Conservation (phyloP, 1,284 basidiomycete genomes). For the Coniferiporia weirii region DNA sequence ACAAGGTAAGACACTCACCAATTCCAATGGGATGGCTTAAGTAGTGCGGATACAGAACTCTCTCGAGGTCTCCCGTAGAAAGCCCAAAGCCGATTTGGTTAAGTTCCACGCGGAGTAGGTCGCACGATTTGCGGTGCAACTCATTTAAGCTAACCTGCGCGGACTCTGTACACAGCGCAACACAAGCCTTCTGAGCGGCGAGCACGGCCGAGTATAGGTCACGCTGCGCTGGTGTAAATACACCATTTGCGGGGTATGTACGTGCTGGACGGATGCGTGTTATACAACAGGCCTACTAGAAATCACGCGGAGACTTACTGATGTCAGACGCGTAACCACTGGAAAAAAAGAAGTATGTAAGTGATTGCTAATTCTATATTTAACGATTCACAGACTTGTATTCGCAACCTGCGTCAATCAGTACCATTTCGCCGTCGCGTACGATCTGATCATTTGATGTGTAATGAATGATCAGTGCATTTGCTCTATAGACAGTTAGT, state of each 20-base stretch:
- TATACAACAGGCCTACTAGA: not conserved
- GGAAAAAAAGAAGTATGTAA: constrained; percentile 21
- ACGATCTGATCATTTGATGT: constrained; percentile 83
- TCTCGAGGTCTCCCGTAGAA: constrained; percentile 61
- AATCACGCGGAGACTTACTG: constrained; percentile 43
- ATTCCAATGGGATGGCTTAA: constrained; percentile 84
- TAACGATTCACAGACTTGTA: constrained; percentile 54
- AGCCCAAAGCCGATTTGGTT: constrained; percentile 80
- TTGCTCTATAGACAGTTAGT: constrained; percentile 47
- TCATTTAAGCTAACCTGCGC: constrained; percentile 61
- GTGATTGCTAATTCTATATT: not conserved
- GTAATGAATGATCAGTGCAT: constrained; percentile 88
- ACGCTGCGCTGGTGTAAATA: constrained; percentile 75
- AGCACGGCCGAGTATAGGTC: constrained; percentile 87
- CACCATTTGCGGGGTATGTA: constrained; percentile 83
- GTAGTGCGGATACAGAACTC: constrained; percentile 81
- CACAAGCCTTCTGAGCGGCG: constrained; percentile 67
- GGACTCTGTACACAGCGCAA: constrained; percentile 55
- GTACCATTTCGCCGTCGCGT: constrained; percentile 67
- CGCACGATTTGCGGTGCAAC: constrained; percentile 75
- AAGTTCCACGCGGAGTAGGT: constrained; percentile 69
- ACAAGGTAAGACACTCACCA: constrained; percentile 39
- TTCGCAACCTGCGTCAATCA: constrained; percentile 90
- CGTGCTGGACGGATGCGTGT: constrained; percentile 48
- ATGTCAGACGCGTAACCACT: constrained; percentile 97